A percentile compares a stretch with the other conserved stretches of the same genome.
Conservation (phyloP, 176 grass and related monocot genomes). For the Triticum urartu region DNA sequence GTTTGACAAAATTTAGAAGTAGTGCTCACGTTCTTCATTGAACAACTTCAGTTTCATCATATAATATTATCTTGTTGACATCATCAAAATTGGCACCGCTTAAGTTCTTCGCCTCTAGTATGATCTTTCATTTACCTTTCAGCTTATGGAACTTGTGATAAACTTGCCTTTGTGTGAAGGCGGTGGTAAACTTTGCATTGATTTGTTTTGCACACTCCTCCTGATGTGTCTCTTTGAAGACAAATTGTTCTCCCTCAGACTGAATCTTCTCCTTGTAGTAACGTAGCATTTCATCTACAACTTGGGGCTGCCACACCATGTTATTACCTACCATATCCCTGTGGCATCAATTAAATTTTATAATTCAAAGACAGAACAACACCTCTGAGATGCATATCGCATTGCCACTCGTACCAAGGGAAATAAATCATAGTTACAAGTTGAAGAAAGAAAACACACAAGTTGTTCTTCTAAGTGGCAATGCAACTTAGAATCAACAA, state of each 20-base stretch:
- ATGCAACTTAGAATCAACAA: not conserved
- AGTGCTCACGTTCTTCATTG: not conserved
- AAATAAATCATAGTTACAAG: not conserved
- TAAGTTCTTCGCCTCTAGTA: not conserved
- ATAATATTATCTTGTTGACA: not conserved
- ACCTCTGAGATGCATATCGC: not conserved
- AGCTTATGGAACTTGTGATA: not conserved
- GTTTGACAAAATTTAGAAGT: too few species aligned
- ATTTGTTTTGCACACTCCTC: not conserved
- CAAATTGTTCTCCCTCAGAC: not conserved
- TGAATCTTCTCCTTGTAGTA: slow-evolving; percentile 17
- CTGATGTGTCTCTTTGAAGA: not conserved
- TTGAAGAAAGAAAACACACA: not conserved
- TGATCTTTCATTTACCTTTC: not conserved
- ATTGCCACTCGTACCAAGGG: not conserved
- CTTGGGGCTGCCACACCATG: not conserved
- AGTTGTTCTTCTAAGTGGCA: not conserved
- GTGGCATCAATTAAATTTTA: not conserved
- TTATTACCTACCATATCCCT: not conserved
- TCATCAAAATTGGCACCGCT: slow-evolving; percentile 4
- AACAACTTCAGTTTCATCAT: not conserved
- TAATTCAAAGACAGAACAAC: not conserved
- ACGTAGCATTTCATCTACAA: not conserved
- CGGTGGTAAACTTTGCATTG: not conserved
- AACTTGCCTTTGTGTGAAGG: not conserved